Base-by-base conservation (phyloP, 495 filamentous ascomycete genomes). In the Neurospora sp. region DNA sequence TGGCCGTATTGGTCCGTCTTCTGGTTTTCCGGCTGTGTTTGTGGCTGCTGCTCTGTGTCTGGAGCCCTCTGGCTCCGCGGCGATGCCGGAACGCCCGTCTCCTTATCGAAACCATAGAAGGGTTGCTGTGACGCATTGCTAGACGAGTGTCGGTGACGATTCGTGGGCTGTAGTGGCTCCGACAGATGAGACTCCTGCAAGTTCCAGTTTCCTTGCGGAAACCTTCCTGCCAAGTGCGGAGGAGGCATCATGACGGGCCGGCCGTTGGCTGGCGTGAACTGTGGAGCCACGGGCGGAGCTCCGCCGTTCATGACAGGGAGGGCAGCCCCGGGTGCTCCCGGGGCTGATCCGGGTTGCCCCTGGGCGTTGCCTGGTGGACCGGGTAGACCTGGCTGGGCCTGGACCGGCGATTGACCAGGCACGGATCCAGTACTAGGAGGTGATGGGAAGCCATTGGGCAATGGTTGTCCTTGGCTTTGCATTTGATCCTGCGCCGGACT, bases 151-250 rank as follows among this genome's bases (percentile, higher is more conserved):
- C 80, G 78, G 40, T 83, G 78, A 6, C 79, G 79, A 66, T 81
- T 83, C 39, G 80, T 77, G 14, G 79, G 73, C 37, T 83, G 80
- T n/a, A 86, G 79, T 69, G 85, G 85, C 66, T 83, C 80, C 0
- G 82, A 71, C 12, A 86, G 78, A 69, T 82, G 80, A 8, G 84
- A 86, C 73, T 86, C 83, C 71, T 86, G 82, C 31, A 81, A 46
- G 38, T 79, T 83, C 85, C 85, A 86, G 48, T 77, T 76, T 71
- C 75, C 73, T 73, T 79, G 81, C 71, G 78, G 77, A 31, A 83
- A 77, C 40, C 76, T 72, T 3, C 72, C 77, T 9, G 74, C 76
- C 70, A 78, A 71, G 73, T 76, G 75, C 23, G 77, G 74, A 12
- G 79, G 75, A 31, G 73, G 75, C 27, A 77, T 71, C 73, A 75